Percentiles rank a stretch among this genome's conserved stretches.
Evolutionary conservation across 805 yeast species (phyloP).

Genomic region (Yarrowia sp.): DNA sequence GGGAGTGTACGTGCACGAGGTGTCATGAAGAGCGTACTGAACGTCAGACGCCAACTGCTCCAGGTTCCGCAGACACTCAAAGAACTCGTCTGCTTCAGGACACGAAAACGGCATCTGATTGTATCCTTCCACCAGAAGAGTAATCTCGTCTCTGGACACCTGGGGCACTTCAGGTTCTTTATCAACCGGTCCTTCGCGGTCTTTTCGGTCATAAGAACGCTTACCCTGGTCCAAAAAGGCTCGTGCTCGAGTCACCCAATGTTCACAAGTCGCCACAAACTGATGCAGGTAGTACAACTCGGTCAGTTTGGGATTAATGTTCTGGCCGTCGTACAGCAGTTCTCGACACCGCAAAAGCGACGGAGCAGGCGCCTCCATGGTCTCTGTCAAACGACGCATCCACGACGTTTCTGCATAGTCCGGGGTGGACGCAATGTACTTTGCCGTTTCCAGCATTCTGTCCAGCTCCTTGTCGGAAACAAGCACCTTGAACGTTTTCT

Average conservation of each 20-base stretch:
- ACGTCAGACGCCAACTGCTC: constrained; percentile 5
- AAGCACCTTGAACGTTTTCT: background rate
- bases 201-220: constrained; percentile 27
- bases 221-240: constrained; percentile 17
- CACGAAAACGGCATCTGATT: constrained; percentile 46
- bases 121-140: constrained; percentile 48
- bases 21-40: constrained; percentile 4
- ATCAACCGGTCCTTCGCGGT: constrained; percentile 27
- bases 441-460: background rate
- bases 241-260: constrained; percentile 4
- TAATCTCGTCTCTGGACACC: constrained; percentile 37
- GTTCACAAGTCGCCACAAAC: constrained; percentile 11
- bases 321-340: constrained; percentile 26
- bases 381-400: background rate
- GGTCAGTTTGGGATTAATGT: background rate
- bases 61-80: constrained; percentile 43
- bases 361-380: background rate
- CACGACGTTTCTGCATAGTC: background rate
- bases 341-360: constrained; percentile 12
- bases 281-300: constrained; percentile 11
- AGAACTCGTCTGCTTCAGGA: constrained; percentile 58
- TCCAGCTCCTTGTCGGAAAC: background rate
- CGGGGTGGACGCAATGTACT: background rate
- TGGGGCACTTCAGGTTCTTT: constrained; percentile 27
- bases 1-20: background rate